Percentiles rank a stretch among this genome's conserved stretches.
These are phyloP conservation scores for Sclerospora graminicola DNA, from an alignment of 352 stramenopile species.

Conservation along the genomic window DNA sequence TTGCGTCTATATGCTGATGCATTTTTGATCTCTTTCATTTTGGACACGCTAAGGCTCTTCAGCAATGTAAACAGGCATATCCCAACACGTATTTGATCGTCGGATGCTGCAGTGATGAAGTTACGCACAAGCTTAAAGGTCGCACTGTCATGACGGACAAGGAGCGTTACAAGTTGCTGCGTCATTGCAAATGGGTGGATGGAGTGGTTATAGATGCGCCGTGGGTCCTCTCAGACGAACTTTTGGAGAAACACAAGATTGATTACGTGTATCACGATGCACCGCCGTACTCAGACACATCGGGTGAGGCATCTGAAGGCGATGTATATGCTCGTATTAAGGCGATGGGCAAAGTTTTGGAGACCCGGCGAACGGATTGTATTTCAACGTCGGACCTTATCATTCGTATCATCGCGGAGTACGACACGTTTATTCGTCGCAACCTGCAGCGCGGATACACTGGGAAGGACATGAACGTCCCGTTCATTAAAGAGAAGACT, in stretches of 20 bases:
- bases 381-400: constrained; percentile 88
- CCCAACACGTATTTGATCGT: constrained; percentile 80
- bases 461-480: constrained; percentile 89
- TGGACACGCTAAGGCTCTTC: constrained; percentile 74
- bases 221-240: constrained; percentile 79
- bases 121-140: constrained; percentile 83
- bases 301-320: constrained; percentile 53
- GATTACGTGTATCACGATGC: constrained; percentile 87
- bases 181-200: constrained; percentile 84
- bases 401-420: constrained; percentile 85
- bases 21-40: constrained; percentile 89
- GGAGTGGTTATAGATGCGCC: constrained; percentile 82
- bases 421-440: constrained; percentile 87
- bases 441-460: constrained; percentile 85
- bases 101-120: constrained; percentile 79
- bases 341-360: constrained; percentile 77
- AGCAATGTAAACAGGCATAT: constrained; percentile 84
- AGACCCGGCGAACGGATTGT: constrained; percentile 76
- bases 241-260: constrained; percentile 77
- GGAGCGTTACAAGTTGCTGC: constrained; percentile 78
- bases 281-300: constrained; percentile 75
- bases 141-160: constrained; percentile 84
- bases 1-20: constrained; percentile 78
- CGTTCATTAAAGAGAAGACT: constrained; percentile 80
- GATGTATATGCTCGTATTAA: constrained; percentile 85